Evolutionary conservation across 176 grass and related monocot genomes (phyloP), one percentile per base, ranked within the genome.

Genomic region (Panicum miliaceum): DNA sequence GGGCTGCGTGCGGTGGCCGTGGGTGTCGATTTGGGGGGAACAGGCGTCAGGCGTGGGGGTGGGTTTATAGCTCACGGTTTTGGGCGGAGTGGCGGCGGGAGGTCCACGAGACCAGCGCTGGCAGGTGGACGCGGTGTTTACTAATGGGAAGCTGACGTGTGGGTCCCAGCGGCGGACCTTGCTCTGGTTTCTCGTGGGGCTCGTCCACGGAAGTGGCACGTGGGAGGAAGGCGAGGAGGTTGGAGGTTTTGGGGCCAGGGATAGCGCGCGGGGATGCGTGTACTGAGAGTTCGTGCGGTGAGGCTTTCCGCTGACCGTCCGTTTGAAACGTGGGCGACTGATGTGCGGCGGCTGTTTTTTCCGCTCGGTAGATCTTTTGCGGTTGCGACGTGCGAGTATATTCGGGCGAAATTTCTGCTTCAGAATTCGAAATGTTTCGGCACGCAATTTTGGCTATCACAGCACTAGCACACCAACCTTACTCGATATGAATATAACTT

Each of bases 211-310:
- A 41, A 0, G 19, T 3, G 1, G 38, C n/a, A 5, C 7, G 8
- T 51, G 20, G 32, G 82, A 71, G 88, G 88, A 89, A 89, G 82
- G 6, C 11, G 71, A 89, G 61, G 35, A 5, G 82, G 19, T 38
- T 45, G 14, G 35, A 1, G 53, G 23, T 15, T 29, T 56, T 29
- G 20, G 68, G 76, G 40, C 27, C 13, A 59, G 22, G 27, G 36
- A 13, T 22, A n/a, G 64, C 41, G 42, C 7, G 29, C 8, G 25
- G n/a, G 20, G 42, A 23, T 8, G 35, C 16, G 7, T 6, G 12
- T 4, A 15, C 23, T 15, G 19, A 13, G 19, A 6, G 9, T 20
- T 15, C 45, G 74, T 78, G 53, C 38, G 7, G 18, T 27, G 59
- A 67, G 38, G 8, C 7, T 14, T 42, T 12, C 5, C 0, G 0